A percentile compares a stretch with the other conserved stretches of the same genome.
Evolutionary conservation across 1,139 yeast genomes (phyloP).

Genomic region (Torulaspora globosa): DNA sequence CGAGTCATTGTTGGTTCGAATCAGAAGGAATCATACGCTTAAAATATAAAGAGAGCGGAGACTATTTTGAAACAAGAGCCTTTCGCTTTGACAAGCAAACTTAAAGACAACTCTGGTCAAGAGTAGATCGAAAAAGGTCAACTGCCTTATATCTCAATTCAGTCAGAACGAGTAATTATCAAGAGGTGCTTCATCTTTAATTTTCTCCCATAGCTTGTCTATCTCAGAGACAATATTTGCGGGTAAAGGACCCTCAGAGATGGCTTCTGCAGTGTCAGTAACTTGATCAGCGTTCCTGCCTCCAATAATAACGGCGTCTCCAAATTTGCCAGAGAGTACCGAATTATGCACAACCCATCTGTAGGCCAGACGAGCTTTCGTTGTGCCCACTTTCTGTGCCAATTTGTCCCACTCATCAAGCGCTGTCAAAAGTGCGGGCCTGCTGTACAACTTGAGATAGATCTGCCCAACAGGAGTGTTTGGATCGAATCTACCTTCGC

Average conservation of each 20-base stretch:
- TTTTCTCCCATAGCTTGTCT: slow-evolving; percentile 31
- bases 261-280: slow-evolving; percentile 35
- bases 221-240: slow-evolving; percentile 31
- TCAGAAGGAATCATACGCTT: too few relatives aligned
- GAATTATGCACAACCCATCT: slow-evolving; percentile 31
- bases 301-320: slow-evolving; percentile 37
- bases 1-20: too few relatives aligned
- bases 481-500: slow-evolving; percentile 22
- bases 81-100: too few relatives aligned
- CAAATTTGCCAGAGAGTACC: slow-evolving; percentile 16
- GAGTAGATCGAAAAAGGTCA: too few relatives aligned
- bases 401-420: slow-evolving; percentile 22
- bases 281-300: slow-evolving; percentile 37
- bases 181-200: slow-evolving; percentile 25
- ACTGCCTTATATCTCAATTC: too few relatives aligned
- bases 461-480: slow-evolving; percentile 17
- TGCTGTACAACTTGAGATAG: slow-evolving; percentile 22
- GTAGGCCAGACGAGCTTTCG: slow-evolving; percentile 26
- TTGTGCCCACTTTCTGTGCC: slow-evolving; percentile 20
- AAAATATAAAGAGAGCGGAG: too few relatives aligned
- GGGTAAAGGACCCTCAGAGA: slow-evolving; percentile 34
- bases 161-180: slow-evolving; percentile 12
- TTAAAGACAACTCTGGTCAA: too few relatives aligned
- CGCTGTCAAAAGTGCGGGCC: slow-evolving; percentile 20
- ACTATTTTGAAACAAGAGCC: too few relatives aligned